A percentile compares a stretch with the other conserved stretches of the same genome.
These are phyloP conservation scores for Excoecaria agallocha DNA, from an alignment of 345 rosid species.

Conservation along the genomic window DNA sequence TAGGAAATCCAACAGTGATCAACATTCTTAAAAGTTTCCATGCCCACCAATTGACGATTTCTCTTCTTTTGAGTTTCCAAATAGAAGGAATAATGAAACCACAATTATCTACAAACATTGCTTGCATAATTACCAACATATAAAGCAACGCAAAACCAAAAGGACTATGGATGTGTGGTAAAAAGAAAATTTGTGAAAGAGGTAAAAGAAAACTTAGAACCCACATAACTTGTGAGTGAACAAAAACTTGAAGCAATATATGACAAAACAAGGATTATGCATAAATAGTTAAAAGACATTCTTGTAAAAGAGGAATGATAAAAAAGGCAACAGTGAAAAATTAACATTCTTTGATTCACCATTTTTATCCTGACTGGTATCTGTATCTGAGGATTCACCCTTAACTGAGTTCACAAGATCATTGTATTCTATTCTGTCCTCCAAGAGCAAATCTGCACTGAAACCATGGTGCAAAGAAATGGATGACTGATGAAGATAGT, in stretches of 20 bases:
- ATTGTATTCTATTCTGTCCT: conserved; percentile 81
- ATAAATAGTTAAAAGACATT: neutral
- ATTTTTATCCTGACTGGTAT: conserved; percentile 28
- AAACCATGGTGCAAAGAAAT: conserved; percentile 14
- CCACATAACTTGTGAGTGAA: neutral
- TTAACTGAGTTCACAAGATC: conserved; percentile 61
- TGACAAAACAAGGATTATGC: neutral
- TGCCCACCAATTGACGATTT: too few species aligned
- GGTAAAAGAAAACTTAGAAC: neutral
- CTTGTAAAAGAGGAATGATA: neutral
- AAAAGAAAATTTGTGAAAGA: neutral
- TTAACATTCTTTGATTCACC: conserved; percentile 44
- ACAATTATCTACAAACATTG: too few species aligned
- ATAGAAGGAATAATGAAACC: too few species aligned
- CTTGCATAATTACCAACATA: too few species aligned
- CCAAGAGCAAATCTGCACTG: conserved; percentile 78
- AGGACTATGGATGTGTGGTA: neutral
- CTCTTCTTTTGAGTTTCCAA: too few species aligned
- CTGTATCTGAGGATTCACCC: conserved; percentile 32
- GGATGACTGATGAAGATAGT: neutral
- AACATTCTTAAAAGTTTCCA: too few species aligned
- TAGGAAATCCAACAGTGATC: too few species aligned
- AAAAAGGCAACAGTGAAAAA: neutral
- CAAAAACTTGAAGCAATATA: neutral
- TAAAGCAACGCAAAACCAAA: too few species aligned